Conservation (phyloP, 352 stramenopile genomes). For the Peronosclerospora sorghi region DNA sequence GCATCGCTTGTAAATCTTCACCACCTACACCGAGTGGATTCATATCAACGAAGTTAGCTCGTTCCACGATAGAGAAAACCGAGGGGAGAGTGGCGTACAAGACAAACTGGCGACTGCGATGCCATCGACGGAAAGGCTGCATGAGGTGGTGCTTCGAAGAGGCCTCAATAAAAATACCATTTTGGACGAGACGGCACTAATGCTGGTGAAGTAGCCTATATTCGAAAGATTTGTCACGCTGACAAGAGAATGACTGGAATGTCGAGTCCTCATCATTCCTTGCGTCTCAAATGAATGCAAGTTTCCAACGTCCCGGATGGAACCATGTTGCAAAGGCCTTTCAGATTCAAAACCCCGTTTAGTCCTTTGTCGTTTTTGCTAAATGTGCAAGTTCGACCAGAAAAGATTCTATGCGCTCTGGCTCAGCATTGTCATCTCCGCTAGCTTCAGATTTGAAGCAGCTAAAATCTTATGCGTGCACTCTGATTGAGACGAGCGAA, state of each 20-base stretch:
- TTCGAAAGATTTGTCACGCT: conserved; percentile 62
- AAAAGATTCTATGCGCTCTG: conserved; percentile 44
- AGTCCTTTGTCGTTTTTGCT: conserved; percentile 77
- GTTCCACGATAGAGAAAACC: too few species aligned
- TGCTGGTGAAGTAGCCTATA: conserved; percentile 28
- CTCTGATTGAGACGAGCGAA: too few species aligned
- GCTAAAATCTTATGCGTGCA: too few species aligned
- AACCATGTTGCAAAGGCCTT: conserved; percentile 69
- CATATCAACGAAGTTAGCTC: too few species aligned
- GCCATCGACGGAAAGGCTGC: conserved; percentile 9
- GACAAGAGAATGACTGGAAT: conserved; percentile 69
- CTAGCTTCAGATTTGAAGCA: too few species aligned
- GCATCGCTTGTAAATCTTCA: too few species aligned
- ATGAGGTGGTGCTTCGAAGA: conserved; percentile 28
- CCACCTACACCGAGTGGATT: too few species aligned
- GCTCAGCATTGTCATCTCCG: conserved; percentile 33
- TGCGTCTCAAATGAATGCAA: conserved; percentile 75
- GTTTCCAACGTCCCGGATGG: conserved; percentile 65
- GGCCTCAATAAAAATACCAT: conserved; percentile 36
- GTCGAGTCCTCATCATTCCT: conserved; percentile 79
- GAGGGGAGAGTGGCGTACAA: too few species aligned
- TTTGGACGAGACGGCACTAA: conserved; percentile 42
- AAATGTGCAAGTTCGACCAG: conserved; percentile 47
- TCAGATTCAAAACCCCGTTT: conserved; percentile 76
- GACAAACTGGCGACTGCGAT: background rate